Percentiles rank a stretch among this genome's conserved stretches.
phyloP scores from a whole-genome alignment of 2,329 filamentous ascomycete genomes.

The Ophiostoma pallidulum region DNA sequence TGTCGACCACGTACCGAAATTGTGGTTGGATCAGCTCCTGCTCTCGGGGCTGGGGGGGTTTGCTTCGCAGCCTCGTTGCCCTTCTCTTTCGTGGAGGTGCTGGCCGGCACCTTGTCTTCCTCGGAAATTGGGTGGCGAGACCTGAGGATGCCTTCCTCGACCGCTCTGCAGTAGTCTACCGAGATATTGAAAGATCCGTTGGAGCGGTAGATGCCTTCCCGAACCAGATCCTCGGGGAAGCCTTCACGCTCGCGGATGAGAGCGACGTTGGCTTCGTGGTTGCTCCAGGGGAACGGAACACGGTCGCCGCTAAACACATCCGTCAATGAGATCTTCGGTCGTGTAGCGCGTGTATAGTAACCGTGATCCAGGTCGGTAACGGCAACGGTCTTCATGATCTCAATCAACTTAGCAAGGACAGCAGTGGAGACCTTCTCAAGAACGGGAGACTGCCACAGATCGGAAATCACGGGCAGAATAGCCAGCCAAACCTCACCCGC shows the following conservation, averaged over 20 bases:
- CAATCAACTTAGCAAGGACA: slow-evolving; percentile 69
- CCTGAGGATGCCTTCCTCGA: slow-evolving; percentile 47
- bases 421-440: slow-evolving; percentile 67
- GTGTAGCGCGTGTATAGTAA: not conserved
- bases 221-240: slow-evolving; percentile 52
- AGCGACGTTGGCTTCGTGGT: slow-evolving; percentile 24
- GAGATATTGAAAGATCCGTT: slow-evolving; percentile 54
- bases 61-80: not conserved
- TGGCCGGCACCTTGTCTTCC: slow-evolving; percentile 37
- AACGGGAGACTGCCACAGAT: slow-evolving; percentile 77
- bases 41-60: too few species aligned
- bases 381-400: slow-evolving; percentile 71
- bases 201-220: slow-evolving; percentile 75
- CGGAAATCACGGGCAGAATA: slow-evolving; percentile 64
- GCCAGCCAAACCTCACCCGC: slow-evolving; percentile 76
- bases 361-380: slow-evolving; percentile 61
- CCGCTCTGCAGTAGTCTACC: slow-evolving; percentile 64
- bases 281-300: slow-evolving; percentile 39
- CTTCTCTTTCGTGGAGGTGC: slow-evolving; percentile 20
- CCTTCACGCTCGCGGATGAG: slow-evolving; percentile 29
- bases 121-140: slow-evolving; percentile 58
- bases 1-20: too few species aligned
- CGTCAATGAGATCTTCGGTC: slow-evolving; percentile 5
- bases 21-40: too few species aligned
- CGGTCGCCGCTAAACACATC: slow-evolving; percentile 31